A percentile compares a stretch with the other conserved stretches of the same genome.
phyloP scores from a whole-genome alignment of 805 yeast species.

The Candida nanaspora region DNA sequence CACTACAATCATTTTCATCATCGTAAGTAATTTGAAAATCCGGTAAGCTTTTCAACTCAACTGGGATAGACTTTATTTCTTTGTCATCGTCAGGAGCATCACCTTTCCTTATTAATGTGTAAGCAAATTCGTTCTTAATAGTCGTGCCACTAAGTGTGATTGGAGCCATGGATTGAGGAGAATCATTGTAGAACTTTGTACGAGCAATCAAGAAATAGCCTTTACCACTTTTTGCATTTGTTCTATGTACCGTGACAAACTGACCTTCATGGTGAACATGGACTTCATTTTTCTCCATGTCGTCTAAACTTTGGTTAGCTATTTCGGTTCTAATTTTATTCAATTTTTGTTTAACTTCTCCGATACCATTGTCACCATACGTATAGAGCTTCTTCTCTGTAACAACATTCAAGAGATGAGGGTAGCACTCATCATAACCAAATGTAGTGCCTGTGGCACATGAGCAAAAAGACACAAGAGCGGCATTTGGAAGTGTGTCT shows the following conservation, averaged over 20 bases:
- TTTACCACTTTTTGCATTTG: constrained; percentile 73
- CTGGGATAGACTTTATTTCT: constrained; percentile 57
- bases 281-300: constrained; percentile 63
- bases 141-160: constrained; percentile 52
- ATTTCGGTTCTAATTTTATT: constrained; percentile 51
- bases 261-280: constrained; percentile 93
- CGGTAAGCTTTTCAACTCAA: constrained; percentile 45
- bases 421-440: constrained; percentile 92
- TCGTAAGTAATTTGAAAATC: constrained; percentile 41
- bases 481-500: constrained; percentile 93
- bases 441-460: constrained; percentile 92
- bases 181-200: constrained; percentile 55
- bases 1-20: constrained; percentile 35
- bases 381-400: constrained; percentile 62
- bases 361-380: constrained; percentile 54
- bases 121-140: constrained; percentile 51
- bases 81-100: constrained; percentile 36
- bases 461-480: constrained; percentile 85
- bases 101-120: constrained; percentile 46
- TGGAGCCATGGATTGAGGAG: constrained; percentile 50
- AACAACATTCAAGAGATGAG: constrained; percentile 74
- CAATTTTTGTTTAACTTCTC: constrained; percentile 56
- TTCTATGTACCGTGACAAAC: constrained; percentile 82
- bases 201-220: constrained; percentile 90
- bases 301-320: constrained; percentile 51